Evolutionary conservation across 2,329 filamentous ascomycete species (phyloP).

Genomic region (Diaporthe velutina): DNA sequence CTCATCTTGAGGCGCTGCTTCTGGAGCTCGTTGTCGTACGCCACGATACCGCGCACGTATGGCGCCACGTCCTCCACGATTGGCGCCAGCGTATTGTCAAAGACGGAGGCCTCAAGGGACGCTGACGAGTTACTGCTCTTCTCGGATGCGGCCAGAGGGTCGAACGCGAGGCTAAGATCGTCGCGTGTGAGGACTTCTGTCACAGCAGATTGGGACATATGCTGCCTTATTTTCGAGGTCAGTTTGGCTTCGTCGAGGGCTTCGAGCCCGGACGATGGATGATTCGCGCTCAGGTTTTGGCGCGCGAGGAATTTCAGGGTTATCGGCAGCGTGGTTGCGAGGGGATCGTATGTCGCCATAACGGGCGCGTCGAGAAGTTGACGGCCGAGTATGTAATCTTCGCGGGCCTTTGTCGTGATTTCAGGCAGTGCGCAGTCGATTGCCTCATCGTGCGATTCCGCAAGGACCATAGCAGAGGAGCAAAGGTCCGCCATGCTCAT

Average conservation of each 20-base stretch:
- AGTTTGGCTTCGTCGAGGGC: constrained; percentile 51
- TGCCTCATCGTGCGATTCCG: constrained; percentile 57
- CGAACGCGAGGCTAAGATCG: constrained; percentile 71
- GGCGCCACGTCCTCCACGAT: constrained; percentile 86
- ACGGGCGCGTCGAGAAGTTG: constrained; percentile 61
- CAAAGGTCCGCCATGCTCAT: constrained; percentile 77
- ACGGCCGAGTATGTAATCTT: constrained; percentile 65
- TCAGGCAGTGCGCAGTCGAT: constrained; percentile 75
- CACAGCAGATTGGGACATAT: constrained; percentile 46
- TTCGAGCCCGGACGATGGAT: constrained; percentile 39
- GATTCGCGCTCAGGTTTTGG: constrained; percentile 43
- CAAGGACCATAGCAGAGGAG: constrained; percentile 64
- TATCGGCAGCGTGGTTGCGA: constrained; percentile 49
- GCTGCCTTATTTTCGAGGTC: constrained; percentile 53
- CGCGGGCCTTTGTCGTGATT: constrained; percentile 59
- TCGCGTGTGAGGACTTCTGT: constrained; percentile 56
- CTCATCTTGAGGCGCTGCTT: constrained; percentile 71
- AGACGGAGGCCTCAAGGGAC: constrained; percentile 76
- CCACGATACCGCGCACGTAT: constrained; percentile 87
- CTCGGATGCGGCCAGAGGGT: constrained; percentile 68
- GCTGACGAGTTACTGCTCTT: constrained; percentile 51
- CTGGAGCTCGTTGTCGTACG: constrained; percentile 80
- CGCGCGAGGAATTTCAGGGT: constrained; percentile 51
- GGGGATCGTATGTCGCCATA: constrained; percentile 48
- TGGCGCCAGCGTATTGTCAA: constrained; percentile 77